These are phyloP conservation scores for Dillenia suffruticosa DNA, from an alignment of 164 flowering plant species.

Conservation along the genomic window DNA sequence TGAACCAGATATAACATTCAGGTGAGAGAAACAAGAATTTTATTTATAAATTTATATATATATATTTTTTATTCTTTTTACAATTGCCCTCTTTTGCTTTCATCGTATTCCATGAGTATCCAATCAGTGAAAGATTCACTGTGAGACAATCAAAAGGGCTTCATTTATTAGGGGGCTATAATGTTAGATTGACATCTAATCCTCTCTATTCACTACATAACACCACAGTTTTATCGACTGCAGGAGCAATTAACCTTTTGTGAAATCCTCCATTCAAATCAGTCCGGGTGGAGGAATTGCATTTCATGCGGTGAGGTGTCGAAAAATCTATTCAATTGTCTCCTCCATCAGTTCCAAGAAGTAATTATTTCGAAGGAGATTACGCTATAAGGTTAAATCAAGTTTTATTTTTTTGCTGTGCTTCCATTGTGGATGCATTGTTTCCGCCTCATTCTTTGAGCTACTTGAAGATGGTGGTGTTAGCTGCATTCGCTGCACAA, in stretches of 20 bases:
- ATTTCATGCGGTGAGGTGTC: conserved; percentile 47
- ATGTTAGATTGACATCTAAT: too few species aligned
- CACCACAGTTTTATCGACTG: background rate
- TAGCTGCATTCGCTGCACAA: conserved; percentile 37
- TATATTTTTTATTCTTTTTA: too few species aligned
- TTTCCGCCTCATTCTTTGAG: conserved; percentile 36
- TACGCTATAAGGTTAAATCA: too few species aligned
- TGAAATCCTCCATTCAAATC: conserved; percentile 45
- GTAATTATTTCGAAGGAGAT: background rate
- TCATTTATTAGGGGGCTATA: too few species aligned
- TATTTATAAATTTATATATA: too few species aligned
- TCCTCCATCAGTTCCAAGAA: background rate
- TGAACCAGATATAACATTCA: too few species aligned
- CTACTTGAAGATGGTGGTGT: conserved; percentile 57
- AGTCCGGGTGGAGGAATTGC: conserved; percentile 67
- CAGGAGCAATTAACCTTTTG: conserved; percentile 50
- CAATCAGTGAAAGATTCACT: too few species aligned
- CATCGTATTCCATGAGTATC: too few species aligned
- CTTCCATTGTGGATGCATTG: conserved; percentile 69
- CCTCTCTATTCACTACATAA: too few species aligned
- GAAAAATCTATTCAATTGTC: background rate
- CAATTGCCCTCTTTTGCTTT: too few species aligned
- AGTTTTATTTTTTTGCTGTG: conserved; percentile 22
- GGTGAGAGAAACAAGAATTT: too few species aligned
- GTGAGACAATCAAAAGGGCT: too few species aligned